Evolutionary conservation across 2,329 filamentous ascomycete species (phyloP).

Genomic region (Botrytis sinoallii): DNA sequence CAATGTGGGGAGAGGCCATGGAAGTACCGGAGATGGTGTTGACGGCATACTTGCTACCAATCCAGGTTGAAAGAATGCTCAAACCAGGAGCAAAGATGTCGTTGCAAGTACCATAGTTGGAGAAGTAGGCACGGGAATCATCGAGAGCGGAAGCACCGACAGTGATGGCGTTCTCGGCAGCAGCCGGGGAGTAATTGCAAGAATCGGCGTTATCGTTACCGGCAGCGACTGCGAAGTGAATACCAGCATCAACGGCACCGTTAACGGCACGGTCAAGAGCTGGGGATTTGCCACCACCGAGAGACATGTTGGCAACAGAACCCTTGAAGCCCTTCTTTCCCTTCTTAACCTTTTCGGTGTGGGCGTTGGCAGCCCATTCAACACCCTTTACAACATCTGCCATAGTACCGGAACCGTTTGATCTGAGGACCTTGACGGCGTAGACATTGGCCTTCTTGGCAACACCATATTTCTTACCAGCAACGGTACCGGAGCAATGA

Average conservation of each 20-base stretch:
- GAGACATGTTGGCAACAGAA: slow-evolving; percentile 98
- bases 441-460: slow-evolving; percentile 98
- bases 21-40: slow-evolving; percentile 99
- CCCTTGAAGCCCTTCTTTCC: slow-evolving; percentile 96
- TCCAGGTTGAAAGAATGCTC: slow-evolving; percentile 98
- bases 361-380: slow-evolving; percentile 83
- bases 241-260: slow-evolving; percentile 83
- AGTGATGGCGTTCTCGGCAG: slow-evolving; percentile 86
- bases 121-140: slow-evolving; percentile 99
- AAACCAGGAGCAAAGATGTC: slow-evolving; percentile 98
- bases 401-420: slow-evolving; percentile 97
- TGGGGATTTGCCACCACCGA: slow-evolving; percentile 94
- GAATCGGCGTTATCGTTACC: slow-evolving; percentile 99
- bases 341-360: slow-evolving; percentile 75
- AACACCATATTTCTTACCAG: slow-evolving; percentile 98
- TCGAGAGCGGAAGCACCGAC: slow-evolving; percentile 91
- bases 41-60: slow-evolving; percentile 89
- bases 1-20: slow-evolving; percentile 97
- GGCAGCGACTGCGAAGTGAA: slow-evolving; percentile 97
- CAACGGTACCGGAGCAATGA: slow-evolving; percentile 97
- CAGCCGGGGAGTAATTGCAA: slow-evolving; percentile 98
- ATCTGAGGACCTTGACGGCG: slow-evolving; percentile 96
- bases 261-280: slow-evolving; percentile 91
- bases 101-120: slow-evolving; percentile 99
- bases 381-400: slow-evolving; percentile 98